Evolutionary conservation across 345 rosid species (phyloP).

Genomic region (Linum usitatissimum): DNA sequence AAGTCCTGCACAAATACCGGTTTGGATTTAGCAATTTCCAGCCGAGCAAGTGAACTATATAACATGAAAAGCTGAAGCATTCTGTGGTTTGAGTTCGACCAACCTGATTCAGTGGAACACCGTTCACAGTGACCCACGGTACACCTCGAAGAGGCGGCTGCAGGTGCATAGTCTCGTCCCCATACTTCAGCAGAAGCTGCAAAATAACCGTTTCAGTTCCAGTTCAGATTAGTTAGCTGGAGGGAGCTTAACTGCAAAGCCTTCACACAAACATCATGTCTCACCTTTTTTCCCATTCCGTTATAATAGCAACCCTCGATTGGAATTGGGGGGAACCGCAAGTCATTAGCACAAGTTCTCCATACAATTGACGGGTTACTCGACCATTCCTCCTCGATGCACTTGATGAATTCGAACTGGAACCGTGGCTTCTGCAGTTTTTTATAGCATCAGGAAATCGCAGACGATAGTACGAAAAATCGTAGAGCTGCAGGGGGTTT

Average conservation of each 20-base stretch:
- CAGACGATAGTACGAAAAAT: too few relatives aligned
- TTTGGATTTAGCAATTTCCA: not conserved
- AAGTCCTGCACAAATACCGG: not conserved
- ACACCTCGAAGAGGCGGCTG: not conserved
- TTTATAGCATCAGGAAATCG: not conserved
- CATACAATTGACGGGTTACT: not conserved
- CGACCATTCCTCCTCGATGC: not conserved
- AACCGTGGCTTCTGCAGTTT: not conserved
- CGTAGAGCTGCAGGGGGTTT: not conserved
- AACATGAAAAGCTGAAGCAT: not conserved
- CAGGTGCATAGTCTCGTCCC: not conserved
- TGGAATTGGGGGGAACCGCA: not conserved
- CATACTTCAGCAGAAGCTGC: not conserved
- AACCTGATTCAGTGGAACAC: not conserved
- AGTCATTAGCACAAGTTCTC: not conserved
- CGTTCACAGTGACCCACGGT: constrained; percentile 1
- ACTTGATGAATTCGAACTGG: not conserved
- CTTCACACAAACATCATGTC: not conserved
- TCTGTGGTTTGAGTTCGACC: not conserved
- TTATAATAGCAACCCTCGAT: not conserved
- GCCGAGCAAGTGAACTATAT: not conserved
- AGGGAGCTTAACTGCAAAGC: too few relatives aligned
- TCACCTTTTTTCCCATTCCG: not conserved
- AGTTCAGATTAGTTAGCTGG: not conserved
- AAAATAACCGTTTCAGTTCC: not conserved